Percentiles rank a stretch among this genome's conserved stretches.
phyloP scores from a whole-genome alignment of 2,329 filamentous ascomycete genomes.

The Hymenoscyphus salicellus region DNA sequence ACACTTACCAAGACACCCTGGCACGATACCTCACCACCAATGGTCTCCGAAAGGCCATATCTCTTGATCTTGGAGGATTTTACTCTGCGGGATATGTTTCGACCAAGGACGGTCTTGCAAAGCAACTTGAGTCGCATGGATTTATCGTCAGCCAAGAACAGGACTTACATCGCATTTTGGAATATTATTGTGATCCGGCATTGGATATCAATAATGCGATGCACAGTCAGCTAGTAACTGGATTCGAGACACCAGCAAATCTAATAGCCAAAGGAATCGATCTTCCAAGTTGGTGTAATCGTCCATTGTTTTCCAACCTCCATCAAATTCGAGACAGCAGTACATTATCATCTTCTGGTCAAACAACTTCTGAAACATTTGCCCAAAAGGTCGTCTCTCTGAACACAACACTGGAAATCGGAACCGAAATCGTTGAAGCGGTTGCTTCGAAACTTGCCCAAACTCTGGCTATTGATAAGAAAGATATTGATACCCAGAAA shows the following conservation, averaged over 20 bases:
- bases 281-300: slow-evolving; percentile 48
- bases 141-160: background rate
- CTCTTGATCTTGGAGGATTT: slow-evolving; percentile 20
- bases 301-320: background rate
- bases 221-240: slow-evolving; percentile 46
- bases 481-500: slow-evolving; percentile 41
- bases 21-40: slow-evolving; percentile 14
- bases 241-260: background rate
- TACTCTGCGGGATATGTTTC: slow-evolving; percentile 23
- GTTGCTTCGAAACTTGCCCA: slow-evolving; percentile 41
- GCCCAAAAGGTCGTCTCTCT: background rate
- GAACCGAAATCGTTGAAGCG: slow-evolving; percentile 12
- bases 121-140: background rate
- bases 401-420: background rate
- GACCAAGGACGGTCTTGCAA: slow-evolving; percentile 8
- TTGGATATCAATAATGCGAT: slow-evolving; percentile 53
- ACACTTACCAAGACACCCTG: slow-evolving; percentile 31
- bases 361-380: background rate
- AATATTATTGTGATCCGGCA: slow-evolving; percentile 38
- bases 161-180: slow-evolving; percentile 14
- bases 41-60: slow-evolving; percentile 15
- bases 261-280: slow-evolving; percentile 48
- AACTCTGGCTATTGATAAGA: slow-evolving; percentile 44
- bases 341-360: background rate
- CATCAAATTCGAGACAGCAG: background rate